Percentiles rank a stretch among this genome's conserved stretches.
phyloP scores from a whole-genome alignment of 2,329 filamentous ascomycete species.

The Dothistroma pini region DNA sequence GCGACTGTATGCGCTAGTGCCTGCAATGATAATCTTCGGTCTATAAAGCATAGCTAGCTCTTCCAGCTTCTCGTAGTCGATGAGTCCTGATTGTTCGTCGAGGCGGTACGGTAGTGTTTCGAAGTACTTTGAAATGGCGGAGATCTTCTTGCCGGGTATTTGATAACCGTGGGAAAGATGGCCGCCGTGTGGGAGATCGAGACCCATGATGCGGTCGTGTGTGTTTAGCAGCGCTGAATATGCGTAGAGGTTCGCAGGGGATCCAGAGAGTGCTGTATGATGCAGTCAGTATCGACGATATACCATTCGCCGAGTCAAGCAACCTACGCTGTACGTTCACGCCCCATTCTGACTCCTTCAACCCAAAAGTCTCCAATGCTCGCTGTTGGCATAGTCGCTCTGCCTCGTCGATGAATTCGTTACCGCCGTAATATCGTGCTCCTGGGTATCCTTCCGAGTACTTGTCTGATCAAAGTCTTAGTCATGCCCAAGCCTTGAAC shows the following conservation, averaged over 20 bases:
- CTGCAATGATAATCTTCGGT: conserved; percentile 92
- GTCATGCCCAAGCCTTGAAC: not conserved
- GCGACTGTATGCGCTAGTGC: conserved; percentile 92
- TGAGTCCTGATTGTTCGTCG: conserved; percentile 83
- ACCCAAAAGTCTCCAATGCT: conserved; percentile 84
- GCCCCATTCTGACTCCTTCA: conserved; percentile 87
- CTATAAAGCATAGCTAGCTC: conserved; percentile 84
- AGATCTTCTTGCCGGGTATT: conserved; percentile 94
- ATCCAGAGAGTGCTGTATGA: conserved; percentile 52
- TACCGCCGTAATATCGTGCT: conserved; percentile 97
- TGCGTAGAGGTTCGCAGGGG: conserved; percentile 94
- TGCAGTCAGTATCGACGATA: not conserved
- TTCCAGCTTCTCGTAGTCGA: conserved; percentile 91
- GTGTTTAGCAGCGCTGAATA: conserved; percentile 97
- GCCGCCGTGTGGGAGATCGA: conserved; percentile 90
- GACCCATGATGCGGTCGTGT: conserved; percentile 94
- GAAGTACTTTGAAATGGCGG: conserved; percentile 98
- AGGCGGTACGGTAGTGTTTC: conserved; percentile 95
- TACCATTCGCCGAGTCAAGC: not conserved
- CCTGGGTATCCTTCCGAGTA: conserved; percentile 99
- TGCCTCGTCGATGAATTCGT: conserved; percentile 96
- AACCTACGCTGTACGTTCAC: conserved; percentile 90
- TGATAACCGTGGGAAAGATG: conserved; percentile 98
- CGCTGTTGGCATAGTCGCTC: conserved; percentile 93
- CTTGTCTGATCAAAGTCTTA: conserved; percentile 57